Evolutionary conservation across 163 green algal species (phyloP).

Genomic region (Coccomyxa subellipsoidea): DNA sequence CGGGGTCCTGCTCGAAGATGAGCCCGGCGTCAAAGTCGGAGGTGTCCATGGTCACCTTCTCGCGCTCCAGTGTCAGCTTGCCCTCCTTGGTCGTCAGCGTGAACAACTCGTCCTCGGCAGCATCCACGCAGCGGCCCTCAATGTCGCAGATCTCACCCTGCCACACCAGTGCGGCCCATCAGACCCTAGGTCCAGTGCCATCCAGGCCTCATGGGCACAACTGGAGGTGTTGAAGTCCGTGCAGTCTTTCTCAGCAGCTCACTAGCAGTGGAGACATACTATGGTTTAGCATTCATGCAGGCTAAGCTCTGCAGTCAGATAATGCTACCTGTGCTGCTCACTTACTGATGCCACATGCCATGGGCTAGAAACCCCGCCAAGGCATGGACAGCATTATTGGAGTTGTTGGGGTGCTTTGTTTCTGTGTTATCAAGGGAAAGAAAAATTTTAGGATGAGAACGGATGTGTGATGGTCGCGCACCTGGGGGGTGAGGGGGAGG

Average conservation of each 20-base stretch:
- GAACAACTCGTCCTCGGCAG: conserved; percentile 97
- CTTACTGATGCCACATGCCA: too few relatives aligned
- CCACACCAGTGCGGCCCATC: conserved; percentile 1
- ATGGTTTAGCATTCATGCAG: too few relatives aligned
- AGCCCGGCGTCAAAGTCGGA: conserved; percentile 78
- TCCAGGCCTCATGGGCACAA: not conserved
- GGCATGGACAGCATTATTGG: too few relatives aligned
- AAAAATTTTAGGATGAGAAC: not conserved
- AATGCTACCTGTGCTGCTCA: too few relatives aligned
- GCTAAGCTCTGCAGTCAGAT: too few relatives aligned
- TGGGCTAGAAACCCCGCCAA: too few relatives aligned
- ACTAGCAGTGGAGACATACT: too few relatives aligned
- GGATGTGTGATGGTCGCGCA: not conserved
- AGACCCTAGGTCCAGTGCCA: not conserved
- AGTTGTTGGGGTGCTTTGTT: too few relatives aligned
- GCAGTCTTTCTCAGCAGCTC: too few relatives aligned
- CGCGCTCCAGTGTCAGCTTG: conserved; percentile 70
- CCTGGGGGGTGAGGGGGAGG: conserved; percentile 87
- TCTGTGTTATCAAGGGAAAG: too few relatives aligned
- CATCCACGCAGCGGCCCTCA: conserved; percentile 84
- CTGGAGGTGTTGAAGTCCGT: too few relatives aligned
- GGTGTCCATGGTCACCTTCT: conserved; percentile 70
- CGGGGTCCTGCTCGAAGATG: conserved; percentile 98
- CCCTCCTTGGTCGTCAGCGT: conserved; percentile 90
- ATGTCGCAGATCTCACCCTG: conserved; percentile 89